These are phyloP conservation scores for Teratosphaeria zuluensis DNA, from an alignment of 2,329 filamentous ascomycete species.

Conservation along the genomic window DNA sequence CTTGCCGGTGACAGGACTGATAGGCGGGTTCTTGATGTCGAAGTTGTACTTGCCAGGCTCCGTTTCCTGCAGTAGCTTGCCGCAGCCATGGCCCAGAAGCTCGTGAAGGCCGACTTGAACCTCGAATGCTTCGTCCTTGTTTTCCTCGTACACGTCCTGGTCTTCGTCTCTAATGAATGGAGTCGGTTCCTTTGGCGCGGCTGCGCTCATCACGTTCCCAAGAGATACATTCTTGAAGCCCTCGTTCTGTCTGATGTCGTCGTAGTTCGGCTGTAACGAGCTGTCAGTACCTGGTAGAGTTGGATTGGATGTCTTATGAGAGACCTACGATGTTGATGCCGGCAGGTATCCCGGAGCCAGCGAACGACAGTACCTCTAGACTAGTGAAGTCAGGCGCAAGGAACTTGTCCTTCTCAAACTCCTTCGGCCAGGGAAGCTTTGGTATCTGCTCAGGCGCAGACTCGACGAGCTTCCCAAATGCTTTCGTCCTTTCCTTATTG, in stretches of 20 bases:
- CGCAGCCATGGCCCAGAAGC: conserved; percentile 78
- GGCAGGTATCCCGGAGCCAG: conserved; percentile 52
- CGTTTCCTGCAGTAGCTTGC: conserved; percentile 87
- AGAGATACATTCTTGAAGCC: conserved; percentile 92
- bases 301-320: not conserved
- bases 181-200: conserved; percentile 83
- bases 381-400: conserved; percentile 92
- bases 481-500: conserved; percentile 80
- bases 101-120: conserved; percentile 94
- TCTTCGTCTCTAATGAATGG: conserved; percentile 80
- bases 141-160: conserved; percentile 66
- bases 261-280: conserved; percentile 45
- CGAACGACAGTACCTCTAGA: conserved; percentile 80
- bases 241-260: conserved; percentile 68
- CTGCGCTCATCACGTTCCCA: conserved; percentile 84
- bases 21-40: conserved; percentile 67
- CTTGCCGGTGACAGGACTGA: conserved; percentile 69
- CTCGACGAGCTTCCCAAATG: conserved; percentile 76
- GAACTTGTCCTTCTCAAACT: conserved; percentile 96
- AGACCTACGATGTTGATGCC: conserved; percentile 25
- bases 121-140: conserved; percentile 81
- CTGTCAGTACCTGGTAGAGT: conserved; percentile 5
- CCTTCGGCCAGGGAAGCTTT: conserved; percentile 74
- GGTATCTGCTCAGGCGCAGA: conserved; percentile 77
- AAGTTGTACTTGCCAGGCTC: conserved; percentile 78